Evolutionary conservation across 306 rosid species (phyloP), one percentile per base, ranked within the genome.

Genomic region (Cucurbita pepo): DNA sequence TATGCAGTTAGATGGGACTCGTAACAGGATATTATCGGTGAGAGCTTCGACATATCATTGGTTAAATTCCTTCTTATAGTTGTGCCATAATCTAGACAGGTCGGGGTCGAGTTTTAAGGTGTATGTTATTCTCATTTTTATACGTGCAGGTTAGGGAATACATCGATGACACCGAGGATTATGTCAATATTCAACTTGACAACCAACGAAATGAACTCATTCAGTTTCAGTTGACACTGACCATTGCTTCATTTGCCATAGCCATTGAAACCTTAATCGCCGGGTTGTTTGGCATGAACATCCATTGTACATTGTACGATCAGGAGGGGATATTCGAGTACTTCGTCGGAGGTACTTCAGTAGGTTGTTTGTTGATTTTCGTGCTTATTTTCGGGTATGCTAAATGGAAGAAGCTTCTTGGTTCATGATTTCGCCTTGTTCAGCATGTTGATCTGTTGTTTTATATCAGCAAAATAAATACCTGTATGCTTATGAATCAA

Each of bases 1-100:
- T 81, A 91, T 95, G 92, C 97, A 95, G 81, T 81, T 94, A 76
- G 99, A 94, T 81, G 91, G 97, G 75, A 91, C 99, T 48, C 99
- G 95, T 43, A 91, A 94, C 92, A 94, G 87, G 87, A 95, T 95
- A 85, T 81, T 95, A 77, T 95, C 97, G 53, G 99, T 94, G 76
- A 90, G 98, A 87, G 14, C 69, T 83, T 70, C 25, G 56, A 53
- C 22, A 0, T 77, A 56, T 7, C 14, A 12, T 30, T 16, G 56
- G 25, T 47, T 47, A 3, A 67, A 30, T 48, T 45, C 43, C 8
- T n/a, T 21, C 56, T 67, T 62, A 40, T 62, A 41, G 70, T 41
- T 63, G 34, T 9, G 25, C 8, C 13, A 37, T 61, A 61, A 37
- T 37, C 69, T 15, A 38, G 19, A 60, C 66, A 30, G 19, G 0